Evolutionary conservation across 2,329 filamentous ascomycete species (phyloP).

Genomic region (Thelonectria discophora): DNA sequence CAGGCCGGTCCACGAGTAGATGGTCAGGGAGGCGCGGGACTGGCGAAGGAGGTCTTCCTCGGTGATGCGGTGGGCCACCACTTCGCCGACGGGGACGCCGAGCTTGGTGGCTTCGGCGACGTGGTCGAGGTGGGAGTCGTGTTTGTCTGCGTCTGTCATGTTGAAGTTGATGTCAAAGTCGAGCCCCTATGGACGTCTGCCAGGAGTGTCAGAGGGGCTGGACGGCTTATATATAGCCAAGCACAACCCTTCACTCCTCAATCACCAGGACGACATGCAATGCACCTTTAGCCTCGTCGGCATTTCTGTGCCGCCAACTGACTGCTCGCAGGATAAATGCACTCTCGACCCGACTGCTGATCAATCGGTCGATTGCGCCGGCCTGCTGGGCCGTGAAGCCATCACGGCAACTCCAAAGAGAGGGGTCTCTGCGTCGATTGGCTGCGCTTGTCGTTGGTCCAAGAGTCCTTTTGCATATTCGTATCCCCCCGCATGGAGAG

Average conservation of each 20-base stretch:
- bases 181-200: neutral
- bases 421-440: constrained; percentile 11
- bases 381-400: constrained; percentile 25
- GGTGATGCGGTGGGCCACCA: constrained; percentile 34
- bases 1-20: constrained; percentile 32
- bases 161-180: neutral
- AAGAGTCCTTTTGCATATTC: constrained; percentile 8
- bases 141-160: constrained; percentile 14
- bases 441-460: neutral
- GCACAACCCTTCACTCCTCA: neutral
- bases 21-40: constrained; percentile 26
- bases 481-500: constrained; percentile 18
- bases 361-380: constrained; percentile 12
- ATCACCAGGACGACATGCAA: neutral
- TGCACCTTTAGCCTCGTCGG: constrained; percentile 9
- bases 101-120: constrained; percentile 32
- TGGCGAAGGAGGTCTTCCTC: constrained; percentile 36
- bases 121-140: constrained; percentile 30
- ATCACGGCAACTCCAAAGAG: constrained; percentile 18
- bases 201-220: neutral
- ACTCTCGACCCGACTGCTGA: constrained; percentile 1
- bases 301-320: constrained; percentile 7
- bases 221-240: constrained; percentile 16
- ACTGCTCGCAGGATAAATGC: constrained; percentile 16
- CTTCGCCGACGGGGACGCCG: constrained; percentile 33